These are phyloP conservation scores for Syzygium aromaticum DNA, from an alignment of 345 rosid genomes.

Conservation along the genomic window DNA sequence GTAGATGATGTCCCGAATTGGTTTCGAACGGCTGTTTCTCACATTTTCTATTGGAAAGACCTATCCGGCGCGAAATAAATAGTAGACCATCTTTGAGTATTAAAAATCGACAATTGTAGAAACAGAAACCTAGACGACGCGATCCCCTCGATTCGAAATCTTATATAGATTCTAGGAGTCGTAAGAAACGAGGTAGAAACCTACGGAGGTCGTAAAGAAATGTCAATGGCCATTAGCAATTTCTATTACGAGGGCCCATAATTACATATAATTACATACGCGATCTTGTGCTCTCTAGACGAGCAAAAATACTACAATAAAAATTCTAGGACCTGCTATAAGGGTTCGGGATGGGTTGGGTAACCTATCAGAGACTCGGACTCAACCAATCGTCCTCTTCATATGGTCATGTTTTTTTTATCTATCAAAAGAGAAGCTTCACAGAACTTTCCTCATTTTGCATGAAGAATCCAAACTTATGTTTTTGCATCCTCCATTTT, in stretches of 20 bases:
- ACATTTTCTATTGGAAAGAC: background rate
- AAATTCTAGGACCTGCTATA: fast-evolving
- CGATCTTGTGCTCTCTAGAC: background rate
- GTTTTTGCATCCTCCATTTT: background rate
- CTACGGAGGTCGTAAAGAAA: background rate
- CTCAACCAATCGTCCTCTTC: too few species aligned
- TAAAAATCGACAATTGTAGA: fast-evolving
- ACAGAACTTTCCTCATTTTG: background rate
- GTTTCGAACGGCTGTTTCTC: fast-evolving
- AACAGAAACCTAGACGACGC: background rate
- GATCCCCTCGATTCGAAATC: fast-evolving
- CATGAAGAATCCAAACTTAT: background rate
- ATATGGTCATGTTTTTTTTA: too few species aligned
- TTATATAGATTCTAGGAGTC: fast-evolving
- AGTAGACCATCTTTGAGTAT: fast-evolving
- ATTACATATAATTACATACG: background rate
- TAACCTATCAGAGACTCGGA: background rate
- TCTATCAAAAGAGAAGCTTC: background rate
- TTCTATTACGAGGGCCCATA: background rate
- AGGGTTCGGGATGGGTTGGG: fast-evolving
- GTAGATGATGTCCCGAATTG: fast-evolving
- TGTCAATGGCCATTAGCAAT: background rate
- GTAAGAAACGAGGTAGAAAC: background rate
- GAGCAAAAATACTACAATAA: background rate
- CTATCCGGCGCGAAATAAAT: fast-evolving